Conservation (phyloP, 345 rosid genomes). For the Excoecaria agallocha region DNA sequence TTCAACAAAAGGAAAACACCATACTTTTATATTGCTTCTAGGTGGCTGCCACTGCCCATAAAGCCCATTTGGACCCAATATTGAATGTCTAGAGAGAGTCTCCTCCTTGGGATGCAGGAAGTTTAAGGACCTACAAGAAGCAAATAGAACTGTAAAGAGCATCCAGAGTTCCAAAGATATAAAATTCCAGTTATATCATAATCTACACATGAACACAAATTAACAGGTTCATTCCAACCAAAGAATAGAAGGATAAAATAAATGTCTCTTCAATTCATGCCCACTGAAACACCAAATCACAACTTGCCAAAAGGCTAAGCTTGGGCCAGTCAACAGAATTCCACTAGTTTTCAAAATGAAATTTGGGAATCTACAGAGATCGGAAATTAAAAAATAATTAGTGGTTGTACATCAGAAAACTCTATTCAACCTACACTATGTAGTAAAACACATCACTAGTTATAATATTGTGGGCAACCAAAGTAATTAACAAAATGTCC, state of each 20-base stretch:
- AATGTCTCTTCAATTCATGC: neutral
- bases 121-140: conserved; percentile 59
- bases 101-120: conserved; percentile 65
- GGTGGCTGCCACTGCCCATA: conserved; percentile 85
- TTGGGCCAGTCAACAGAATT: neutral
- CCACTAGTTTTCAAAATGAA: neutral
- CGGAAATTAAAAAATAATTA: neutral
- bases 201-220: conserved; percentile 9
- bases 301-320: neutral
- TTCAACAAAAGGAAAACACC: neutral
- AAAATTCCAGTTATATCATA: conserved; percentile 11
- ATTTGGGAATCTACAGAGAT: neutral
- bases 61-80: conserved; percentile 86
- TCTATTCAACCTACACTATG: neutral
- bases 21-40: conserved; percentile 53
- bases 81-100: conserved; percentile 84
- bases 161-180: neutral
- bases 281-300: neutral
- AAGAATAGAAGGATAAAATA: neutral
- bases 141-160: conserved; percentile 15
- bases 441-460: neutral
- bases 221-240: neutral
- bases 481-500: neutral
- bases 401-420: neutral
- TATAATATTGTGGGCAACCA: neutral